Percentiles rank a stretch among this genome's conserved stretches.
phyloP scores from a whole-genome alignment of 257 asterid genomes.

The Knoxia roxburghii region DNA sequence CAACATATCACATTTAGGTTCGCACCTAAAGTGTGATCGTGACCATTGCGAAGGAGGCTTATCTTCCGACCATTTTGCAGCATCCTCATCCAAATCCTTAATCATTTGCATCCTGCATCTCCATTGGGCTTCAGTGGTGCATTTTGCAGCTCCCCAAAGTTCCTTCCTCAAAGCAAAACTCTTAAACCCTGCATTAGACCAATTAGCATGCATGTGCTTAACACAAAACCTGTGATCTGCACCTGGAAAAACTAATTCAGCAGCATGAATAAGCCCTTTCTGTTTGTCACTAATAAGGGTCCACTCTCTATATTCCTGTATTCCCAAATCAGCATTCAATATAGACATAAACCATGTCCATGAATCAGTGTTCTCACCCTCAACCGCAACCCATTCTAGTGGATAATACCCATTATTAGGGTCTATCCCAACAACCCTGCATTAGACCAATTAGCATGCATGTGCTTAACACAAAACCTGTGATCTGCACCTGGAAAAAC shows the following conservation, averaged over 20 bases:
- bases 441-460: neutral
- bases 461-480: neutral
- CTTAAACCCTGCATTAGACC: neutral
- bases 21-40: neutral
- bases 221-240: conserved; percentile 6
- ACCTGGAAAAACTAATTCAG: neutral
- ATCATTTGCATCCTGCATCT: neutral
- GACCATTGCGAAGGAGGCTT: neutral
- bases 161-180: neutral
- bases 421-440: neutral
- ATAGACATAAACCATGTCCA: neutral
- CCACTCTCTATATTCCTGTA: neutral
- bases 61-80: neutral
- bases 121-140: neutral
- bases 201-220: neutral
- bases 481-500: conserved; percentile 1
- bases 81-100: neutral
- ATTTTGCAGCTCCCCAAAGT: neutral
- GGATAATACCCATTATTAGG: no score
- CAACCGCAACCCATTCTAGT: neutral
- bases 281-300: conserved; percentile 7
- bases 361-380: neutral
- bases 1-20: conserved; percentile 2
- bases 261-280: neutral
- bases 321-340: neutral